A percentile compares a stretch with the other conserved stretches of the same genome.
Conservation (phyloP, 768 basidiomycete species). For the Boletus huronensis region DNA sequence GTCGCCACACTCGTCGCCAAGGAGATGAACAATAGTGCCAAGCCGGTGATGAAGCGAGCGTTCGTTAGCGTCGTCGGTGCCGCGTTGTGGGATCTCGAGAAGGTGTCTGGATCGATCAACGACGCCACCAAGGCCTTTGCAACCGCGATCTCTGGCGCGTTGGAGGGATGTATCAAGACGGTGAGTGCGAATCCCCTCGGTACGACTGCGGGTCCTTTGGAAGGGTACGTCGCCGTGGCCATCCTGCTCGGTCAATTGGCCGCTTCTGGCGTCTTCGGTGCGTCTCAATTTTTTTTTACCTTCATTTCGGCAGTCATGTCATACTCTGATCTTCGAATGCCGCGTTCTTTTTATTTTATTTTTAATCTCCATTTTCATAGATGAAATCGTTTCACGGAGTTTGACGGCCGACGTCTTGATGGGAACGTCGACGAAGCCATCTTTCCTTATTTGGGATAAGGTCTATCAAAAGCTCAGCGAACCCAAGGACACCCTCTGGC, state of each 20-base stretch:
- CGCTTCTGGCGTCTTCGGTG: conserved; percentile 52
- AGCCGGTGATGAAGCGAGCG: conserved; percentile 56
- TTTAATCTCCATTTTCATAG: conserved; percentile 23
- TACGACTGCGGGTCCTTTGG: conserved; percentile 63
- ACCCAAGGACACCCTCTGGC: conserved; percentile 67
- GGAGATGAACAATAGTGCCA: conserved; percentile 61
- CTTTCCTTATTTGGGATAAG: conserved; percentile 86
- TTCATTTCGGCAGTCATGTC: neutral
- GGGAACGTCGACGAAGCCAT: conserved; percentile 60
- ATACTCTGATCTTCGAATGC: neutral
- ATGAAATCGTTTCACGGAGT: conserved; percentile 48
- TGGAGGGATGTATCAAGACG: conserved; percentile 71
- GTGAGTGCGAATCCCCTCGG: conserved; percentile 59
- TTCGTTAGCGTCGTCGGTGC: conserved; percentile 63
- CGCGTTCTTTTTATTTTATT: neutral
- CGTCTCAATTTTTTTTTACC: conserved; percentile 13
- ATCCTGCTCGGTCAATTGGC: conserved; percentile 61
- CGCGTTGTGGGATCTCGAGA: conserved; percentile 48
- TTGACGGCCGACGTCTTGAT: conserved; percentile 44
- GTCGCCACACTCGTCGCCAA: conserved; percentile 53
- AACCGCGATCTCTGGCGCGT: conserved; percentile 48
- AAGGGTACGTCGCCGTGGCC: conserved; percentile 78
- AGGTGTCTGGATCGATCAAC: conserved; percentile 27
- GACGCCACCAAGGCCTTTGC: conserved; percentile 51
- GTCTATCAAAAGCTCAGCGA: conserved; percentile 71